phyloP scores from a whole-genome alignment of 495 filamentous ascomycete species.

The Aspergillus hancockii region DNA sequence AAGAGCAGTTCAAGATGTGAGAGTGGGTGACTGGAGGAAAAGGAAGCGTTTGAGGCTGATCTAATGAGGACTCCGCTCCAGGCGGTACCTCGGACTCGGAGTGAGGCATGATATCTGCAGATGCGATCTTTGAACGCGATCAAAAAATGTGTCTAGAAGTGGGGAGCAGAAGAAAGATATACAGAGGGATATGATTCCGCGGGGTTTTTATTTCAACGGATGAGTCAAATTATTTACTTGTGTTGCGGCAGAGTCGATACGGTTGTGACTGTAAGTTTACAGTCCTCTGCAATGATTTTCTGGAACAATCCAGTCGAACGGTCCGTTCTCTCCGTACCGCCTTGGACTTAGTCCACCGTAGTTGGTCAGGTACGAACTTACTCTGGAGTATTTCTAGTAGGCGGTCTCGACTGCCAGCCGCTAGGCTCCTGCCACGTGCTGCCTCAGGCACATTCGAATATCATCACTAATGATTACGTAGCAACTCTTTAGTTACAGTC shows the following conservation, averaged over 20 bases:
- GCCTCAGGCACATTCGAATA: slow-evolving; percentile 24
- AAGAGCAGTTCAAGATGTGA: slow-evolving; percentile 93
- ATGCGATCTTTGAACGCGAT: not conserved
- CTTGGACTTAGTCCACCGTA: not conserved
- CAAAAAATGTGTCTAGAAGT: not conserved
- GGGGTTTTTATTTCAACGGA: slow-evolving; percentile 16
- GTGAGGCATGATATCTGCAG: slow-evolving; percentile 31
- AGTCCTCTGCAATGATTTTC: not conserved
- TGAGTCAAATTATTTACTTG: slow-evolving; percentile 13
- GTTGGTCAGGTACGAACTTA: not conserved
- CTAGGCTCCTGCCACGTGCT: slow-evolving; percentile 9
- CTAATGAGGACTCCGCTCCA: slow-evolving; percentile 18
- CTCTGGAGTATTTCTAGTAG: not conserved
- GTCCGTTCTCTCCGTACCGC: not conserved
- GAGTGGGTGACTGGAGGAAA: slow-evolving; percentile 81
- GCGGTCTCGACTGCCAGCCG: not conserved
- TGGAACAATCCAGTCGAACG: not conserved
- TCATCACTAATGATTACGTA: slow-evolving; percentile 10
- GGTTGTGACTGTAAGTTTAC: slow-evolving; percentile 4
- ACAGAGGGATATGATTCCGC: not conserved
- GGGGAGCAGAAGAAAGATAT: slow-evolving; percentile 6
- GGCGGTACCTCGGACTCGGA: slow-evolving; percentile 28
- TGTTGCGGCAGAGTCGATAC: slow-evolving; percentile 14
- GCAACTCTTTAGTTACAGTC: not conserved
- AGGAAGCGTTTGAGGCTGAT: slow-evolving; percentile 49